These are phyloP conservation scores for Diaporthe sp. DNA, from an alignment of 2,329 filamentous ascomycete genomes.

Conservation along the genomic window DNA sequence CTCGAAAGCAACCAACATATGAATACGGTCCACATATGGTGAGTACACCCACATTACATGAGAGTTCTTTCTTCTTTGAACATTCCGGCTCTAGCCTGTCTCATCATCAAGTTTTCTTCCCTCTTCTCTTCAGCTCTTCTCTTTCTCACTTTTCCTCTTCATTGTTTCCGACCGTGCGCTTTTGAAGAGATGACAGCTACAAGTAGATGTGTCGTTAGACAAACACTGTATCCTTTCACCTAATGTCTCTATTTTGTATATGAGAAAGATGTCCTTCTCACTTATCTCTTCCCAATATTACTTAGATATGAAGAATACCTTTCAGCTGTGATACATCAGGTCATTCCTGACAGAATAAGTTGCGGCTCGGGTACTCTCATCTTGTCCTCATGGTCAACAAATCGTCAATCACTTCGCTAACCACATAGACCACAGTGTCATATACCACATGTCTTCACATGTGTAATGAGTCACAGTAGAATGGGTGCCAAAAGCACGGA, in stretches of 20 bases:
- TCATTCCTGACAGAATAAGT: neutral
- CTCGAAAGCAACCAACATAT: no score
- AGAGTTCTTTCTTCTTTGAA: no score
- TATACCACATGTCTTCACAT: neutral
- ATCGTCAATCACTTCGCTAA: neutral
- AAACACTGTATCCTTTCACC: no score
- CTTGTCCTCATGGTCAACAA: neutral
- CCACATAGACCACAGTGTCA: neutral
- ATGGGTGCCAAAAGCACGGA: neutral
- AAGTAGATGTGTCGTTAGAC: no score
- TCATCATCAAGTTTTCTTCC: no score
- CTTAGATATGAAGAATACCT: neutral
- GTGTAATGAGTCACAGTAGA: neutral
- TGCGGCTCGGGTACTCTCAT: neutral
- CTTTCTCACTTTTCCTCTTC: no score
- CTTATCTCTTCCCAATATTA: neutral
- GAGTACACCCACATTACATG: no score
- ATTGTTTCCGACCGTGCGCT: no score
- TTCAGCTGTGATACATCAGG: neutral
- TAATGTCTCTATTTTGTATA: neutral
- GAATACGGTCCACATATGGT: no score
- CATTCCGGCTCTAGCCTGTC: no score
- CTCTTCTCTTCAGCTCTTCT: no score
- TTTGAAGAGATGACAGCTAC: no score
- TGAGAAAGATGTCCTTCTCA: neutral